Base-by-base conservation (phyloP, 768 basidiomycete species). In the Auriscalpium microsporum region DNA sequence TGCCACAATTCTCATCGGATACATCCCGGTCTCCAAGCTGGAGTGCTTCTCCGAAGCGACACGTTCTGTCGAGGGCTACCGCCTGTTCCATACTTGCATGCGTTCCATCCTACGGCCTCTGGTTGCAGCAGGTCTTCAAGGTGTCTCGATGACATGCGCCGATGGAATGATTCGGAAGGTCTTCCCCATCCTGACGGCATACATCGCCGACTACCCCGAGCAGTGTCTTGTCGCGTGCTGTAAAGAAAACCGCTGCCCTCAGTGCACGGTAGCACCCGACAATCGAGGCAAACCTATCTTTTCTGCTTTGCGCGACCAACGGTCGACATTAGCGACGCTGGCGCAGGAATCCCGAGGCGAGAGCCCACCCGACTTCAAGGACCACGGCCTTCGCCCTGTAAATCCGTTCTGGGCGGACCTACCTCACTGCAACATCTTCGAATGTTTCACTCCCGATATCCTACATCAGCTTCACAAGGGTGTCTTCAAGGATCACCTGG, bases 381-480 rank as follows among this genome's bases (percentile, higher is more conserved):
- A 17, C 35, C 45, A 47, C 6, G 64, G 64, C 3, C 51, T 67
- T 0, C 55, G 55, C 0, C 40, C 56, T 17, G 53, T 55, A 33
- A 55, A 62, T 19, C 77, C 75, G 8, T 79, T 78, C 61, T 78
- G 76, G 76, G 44, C 38, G 9, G 9, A 46, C 45, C 34, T 53
- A 8, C 6, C 42, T 6, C 44, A 46, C 17, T 47, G 45, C 1
- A 58, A 73, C 44, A 78, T 79, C 35, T 75, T 72, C 59, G 0
- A 35, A 0, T 66, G 56, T n/a, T 56, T 79, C 34, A 73, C 71
- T 1, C 69, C 72, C 14, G 65, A 77, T 65, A 45, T 77, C 23
- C 71, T 79, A 14, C 78, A 81, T 56, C 75, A 78, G 58, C 64
- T 79, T 0, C 70, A 78, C 62, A 74, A 79, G 57, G 78, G 78